Percentiles rank a stretch among this genome's conserved stretches.
Evolutionary conservation across 768 basidiomycete species (phyloP).

Genomic region (Amylocystis lapponica): DNA sequence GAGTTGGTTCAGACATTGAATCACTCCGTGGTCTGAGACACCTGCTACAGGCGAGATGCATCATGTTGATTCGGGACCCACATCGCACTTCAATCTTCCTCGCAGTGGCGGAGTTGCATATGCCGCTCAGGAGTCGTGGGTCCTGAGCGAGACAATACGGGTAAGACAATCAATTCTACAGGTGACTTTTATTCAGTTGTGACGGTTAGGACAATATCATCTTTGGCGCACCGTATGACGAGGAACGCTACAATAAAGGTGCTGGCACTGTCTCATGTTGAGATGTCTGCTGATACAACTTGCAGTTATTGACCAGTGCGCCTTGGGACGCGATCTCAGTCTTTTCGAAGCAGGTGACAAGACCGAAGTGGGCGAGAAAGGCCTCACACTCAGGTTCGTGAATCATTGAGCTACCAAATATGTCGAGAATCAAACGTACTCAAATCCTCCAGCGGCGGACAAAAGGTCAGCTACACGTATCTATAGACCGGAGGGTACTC

Average conservation of each 20-base stretch:
- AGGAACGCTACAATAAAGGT: conserved; percentile 21
- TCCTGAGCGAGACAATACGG: conserved; percentile 36
- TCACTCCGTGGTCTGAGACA: not conserved
- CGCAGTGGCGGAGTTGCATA: conserved; percentile 40
- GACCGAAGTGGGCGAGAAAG: conserved; percentile 59
- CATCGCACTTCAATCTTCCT: conserved; percentile 37
- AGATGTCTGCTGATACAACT: not conserved
- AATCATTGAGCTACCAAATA: not conserved
- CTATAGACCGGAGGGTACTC: not conserved
- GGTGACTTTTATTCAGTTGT: not conserved
- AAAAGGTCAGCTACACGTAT: conserved; percentile 28
- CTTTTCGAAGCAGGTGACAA: conserved; percentile 44
- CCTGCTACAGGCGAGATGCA: conserved; percentile 30
- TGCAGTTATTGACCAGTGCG: conserved; percentile 32
- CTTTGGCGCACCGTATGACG: conserved; percentile 22
- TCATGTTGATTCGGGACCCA: conserved; percentile 21
- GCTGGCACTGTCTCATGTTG: not conserved
- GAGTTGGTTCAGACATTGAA: not conserved
- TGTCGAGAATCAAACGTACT: not conserved
- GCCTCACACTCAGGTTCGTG: conserved; percentile 35
- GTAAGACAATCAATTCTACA: not conserved
- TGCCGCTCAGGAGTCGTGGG: conserved; percentile 45
- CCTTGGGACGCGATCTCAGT: conserved; percentile 39
- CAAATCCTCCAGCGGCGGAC: conserved; percentile 33
- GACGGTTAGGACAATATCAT: conserved; percentile 19